Base-by-base conservation (phyloP, 2,329 filamentous ascomycete species). In the Ploettnerulaceae sp. region DNA sequence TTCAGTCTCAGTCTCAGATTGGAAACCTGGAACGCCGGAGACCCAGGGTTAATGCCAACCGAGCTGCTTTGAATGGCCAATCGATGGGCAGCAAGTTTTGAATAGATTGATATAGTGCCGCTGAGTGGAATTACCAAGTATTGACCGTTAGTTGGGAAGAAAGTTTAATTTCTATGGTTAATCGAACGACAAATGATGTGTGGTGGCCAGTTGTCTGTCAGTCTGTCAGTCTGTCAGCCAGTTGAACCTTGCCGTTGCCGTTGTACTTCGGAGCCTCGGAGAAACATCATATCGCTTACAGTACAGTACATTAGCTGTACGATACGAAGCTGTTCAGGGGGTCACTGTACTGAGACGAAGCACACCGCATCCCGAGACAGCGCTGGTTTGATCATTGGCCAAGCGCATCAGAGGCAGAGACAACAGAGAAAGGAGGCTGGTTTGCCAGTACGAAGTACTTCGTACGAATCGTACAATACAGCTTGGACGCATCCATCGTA, bases 161-260 rank as follows among this genome's bases (percentile, higher is more conserved):
- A 51, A 45, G 38, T 41, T 44, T 31, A 41, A 40, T 17, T 44
- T n/a, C 47, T 46, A 46, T 49, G 26, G 43, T 32, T 35, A 43
- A 24, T 33, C 22, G 15, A 42, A 45, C 31, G 32, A 25, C 31
- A 36, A 49, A 49, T 31, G 42, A 41, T 42, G 21, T 25, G n/a
- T n/a, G n/a, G n/a, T n/a, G n/a, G n/a, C n/a, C n/a, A n/a, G n/a
- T n/a, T n/a, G n/a, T n/a, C n/a, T n/a, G n/a, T n/a, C n/a, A n/a
- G n/a, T n/a, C n/a, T n/a, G n/a, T 41, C 26, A n/a, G n/a, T 26
- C 18, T 15, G 14, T 24, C n/a, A 45, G 15, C 47, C 43, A 46
- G 28, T 29, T 5, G 18, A 17, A 5, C 1, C 3, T n/a, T n/a
- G n/a, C n/a, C n/a, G n/a, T n/a, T n/a, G n/a, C n/a, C n/a, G n/a